Base-by-base conservation (phyloP, 495 filamentous ascomycete genomes). In the Talaromyces trachyspermus region DNA sequence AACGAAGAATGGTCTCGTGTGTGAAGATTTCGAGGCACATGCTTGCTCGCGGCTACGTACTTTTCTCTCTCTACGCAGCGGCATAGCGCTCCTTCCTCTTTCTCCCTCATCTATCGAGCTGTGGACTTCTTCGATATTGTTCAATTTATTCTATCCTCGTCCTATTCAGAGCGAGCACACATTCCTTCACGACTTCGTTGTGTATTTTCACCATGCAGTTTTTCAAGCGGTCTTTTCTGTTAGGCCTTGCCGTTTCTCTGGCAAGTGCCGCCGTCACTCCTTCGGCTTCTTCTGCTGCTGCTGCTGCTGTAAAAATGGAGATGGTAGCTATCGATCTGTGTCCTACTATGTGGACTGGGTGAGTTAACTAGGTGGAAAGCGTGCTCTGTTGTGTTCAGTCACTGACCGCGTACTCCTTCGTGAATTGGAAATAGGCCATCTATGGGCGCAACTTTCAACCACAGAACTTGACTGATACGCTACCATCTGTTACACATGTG, bases 271-370 rank as follows among this genome's bases (percentile, higher is more conserved):
- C 33, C 7, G 33, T 17, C 19, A 12, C 19, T 15, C 33, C 33
- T 6, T 15, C 2, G 32, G 42, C n/a, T 14, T 18, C 17, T 19
- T 32, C 3, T 1, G 42, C 29, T n/a, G 14, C 19, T 5, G 42
- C n/a, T n/a, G n/a, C n/a, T n/a, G n/a, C n/a, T n/a, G n/a, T n/a
- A n/a, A 32, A 9, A 32, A 44, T 5, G n/a, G 26, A 5, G 24
- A 26, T 20, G 26, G 42, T 19, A 19, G 78, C 44, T 86, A 80
- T 60, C 78, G 78, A 51, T 74, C 81, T 5, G 85, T 92, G 43
- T 85, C 84, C 12, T 95, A 95, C 70, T 95, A 83, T 53, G 85
- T 88, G 46, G 90, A 95, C 67, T 92, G 88, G 80, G 66, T 68
- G 23, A 35, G 49, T 48, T 2, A 22, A 36, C 49, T 18, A 39